phyloP scores from a whole-genome alignment of 2,329 filamentous ascomycete species.

The Verticillium dahliae region DNA sequence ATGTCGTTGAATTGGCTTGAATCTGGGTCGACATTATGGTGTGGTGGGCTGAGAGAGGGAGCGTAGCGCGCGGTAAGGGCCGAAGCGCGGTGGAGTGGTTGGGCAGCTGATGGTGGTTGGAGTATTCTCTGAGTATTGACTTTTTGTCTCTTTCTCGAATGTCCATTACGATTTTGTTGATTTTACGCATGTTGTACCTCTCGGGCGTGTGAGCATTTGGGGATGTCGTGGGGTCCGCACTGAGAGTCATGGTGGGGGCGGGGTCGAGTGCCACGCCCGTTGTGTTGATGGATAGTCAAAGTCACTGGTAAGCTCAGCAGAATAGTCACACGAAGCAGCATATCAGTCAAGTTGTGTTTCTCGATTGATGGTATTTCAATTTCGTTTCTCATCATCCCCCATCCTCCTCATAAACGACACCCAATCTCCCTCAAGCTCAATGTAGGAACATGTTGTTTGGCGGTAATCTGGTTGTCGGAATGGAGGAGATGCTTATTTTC shows the following conservation, averaged over 20 bases:
- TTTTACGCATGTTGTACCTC: too few relatives aligned
- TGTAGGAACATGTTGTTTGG: not conserved
- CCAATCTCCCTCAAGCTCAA: not conserved
- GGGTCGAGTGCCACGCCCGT: not conserved
- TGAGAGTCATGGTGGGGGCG: not conserved
- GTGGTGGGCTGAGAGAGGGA: not conserved
- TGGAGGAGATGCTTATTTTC: not conserved
- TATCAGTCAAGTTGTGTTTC: not conserved
- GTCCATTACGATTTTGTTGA: too few relatives aligned
- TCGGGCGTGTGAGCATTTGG: not conserved
- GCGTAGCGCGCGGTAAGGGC: conserved; percentile 6
- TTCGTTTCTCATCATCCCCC: not conserved
- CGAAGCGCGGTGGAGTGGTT: conserved; percentile 1
- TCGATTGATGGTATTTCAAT: not conserved
- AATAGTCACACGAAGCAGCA: too few relatives aligned
- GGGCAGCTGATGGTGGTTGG: too few relatives aligned
- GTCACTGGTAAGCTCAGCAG: too few relatives aligned
- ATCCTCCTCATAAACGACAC: not conserved
- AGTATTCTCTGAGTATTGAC: not conserved
- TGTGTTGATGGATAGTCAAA: too few relatives aligned
- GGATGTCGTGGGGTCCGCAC: not conserved
- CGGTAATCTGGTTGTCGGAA: not conserved
- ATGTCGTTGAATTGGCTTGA: not conserved
- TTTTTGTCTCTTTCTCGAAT: not conserved
- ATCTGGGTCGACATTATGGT: not conserved